Conservation (phyloP, 2,329 filamentous ascomycete genomes). For the Elsinoe australis region DNA sequence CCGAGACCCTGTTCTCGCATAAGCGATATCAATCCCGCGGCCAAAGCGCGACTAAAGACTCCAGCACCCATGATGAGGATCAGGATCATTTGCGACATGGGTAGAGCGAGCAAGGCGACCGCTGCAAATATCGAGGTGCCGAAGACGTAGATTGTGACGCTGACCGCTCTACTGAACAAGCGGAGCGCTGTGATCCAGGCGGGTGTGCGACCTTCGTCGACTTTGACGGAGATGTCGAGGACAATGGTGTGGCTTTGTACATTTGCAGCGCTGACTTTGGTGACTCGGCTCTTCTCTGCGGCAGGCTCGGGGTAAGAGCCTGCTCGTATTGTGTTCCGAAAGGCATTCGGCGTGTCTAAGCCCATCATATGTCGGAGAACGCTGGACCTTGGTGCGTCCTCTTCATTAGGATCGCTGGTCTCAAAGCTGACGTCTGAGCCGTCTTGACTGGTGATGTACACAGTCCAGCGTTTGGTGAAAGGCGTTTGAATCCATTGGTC, state of each 20-base stretch:
- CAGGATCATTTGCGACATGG: background rate
- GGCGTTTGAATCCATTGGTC: background rate
- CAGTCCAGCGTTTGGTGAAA: background rate
- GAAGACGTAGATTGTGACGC: background rate
- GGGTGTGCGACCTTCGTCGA: background rate
- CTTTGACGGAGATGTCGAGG: background rate
- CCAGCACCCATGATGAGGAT: background rate
- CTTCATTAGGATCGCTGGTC: background rate
- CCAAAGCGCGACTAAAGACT: background rate
- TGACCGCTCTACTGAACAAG: background rate
- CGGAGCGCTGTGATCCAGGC: background rate
- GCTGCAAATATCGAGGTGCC: background rate
- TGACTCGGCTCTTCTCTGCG: no score
- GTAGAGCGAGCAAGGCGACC: background rate
- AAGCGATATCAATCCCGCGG: background rate
- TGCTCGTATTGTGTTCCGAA: background rate
- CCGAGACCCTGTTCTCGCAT: background rate
- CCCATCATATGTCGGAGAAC: background rate
- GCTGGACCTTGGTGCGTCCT: background rate
- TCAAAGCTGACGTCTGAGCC: background rate
- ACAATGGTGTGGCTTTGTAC: background rate
- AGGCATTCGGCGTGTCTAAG: background rate
- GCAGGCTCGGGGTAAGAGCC: background rate
- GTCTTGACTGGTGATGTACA: background rate
- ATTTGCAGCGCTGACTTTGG: background rate